Conservation (phyloP, 2,329 filamentous ascomycete species). For the Fusarium proliferatum region DNA sequence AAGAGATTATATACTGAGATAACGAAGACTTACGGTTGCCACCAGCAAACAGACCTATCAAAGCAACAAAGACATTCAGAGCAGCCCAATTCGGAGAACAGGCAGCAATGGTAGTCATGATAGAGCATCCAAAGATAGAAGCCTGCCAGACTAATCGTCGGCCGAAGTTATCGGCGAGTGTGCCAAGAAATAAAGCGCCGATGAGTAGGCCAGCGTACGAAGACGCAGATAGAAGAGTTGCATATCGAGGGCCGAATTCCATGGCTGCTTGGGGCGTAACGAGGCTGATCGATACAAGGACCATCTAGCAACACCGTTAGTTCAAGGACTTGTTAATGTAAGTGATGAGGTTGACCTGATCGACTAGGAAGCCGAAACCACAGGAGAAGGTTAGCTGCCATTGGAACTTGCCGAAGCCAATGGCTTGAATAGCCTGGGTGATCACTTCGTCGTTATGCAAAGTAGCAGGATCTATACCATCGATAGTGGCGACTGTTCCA, state of each 20-base stretch:
- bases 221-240: neutral
- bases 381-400: neutral
- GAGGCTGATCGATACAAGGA: neutral
- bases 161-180: neutral
- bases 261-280: neutral
- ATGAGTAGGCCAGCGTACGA: neutral
- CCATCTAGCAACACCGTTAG: neutral
- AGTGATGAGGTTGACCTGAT: neutral
- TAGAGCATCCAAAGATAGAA: neutral
- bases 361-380: neutral
- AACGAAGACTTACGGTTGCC: neutral
- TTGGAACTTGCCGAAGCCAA: neutral
- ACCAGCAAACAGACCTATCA: neutral
- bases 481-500: neutral
- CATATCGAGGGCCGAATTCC: neutral
- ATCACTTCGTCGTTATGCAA: neutral
- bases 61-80: fast-evolving
- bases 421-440: neutral
- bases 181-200: neutral
- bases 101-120: neutral
- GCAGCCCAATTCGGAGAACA: neutral
- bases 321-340: fast-evolving
- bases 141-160: neutral
- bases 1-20: too few relatives aligned
- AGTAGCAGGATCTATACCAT: neutral